These are phyloP conservation scores for Solanum virginianum DNA, from an alignment of 257 asterid genomes.

Conservation along the genomic window DNA sequence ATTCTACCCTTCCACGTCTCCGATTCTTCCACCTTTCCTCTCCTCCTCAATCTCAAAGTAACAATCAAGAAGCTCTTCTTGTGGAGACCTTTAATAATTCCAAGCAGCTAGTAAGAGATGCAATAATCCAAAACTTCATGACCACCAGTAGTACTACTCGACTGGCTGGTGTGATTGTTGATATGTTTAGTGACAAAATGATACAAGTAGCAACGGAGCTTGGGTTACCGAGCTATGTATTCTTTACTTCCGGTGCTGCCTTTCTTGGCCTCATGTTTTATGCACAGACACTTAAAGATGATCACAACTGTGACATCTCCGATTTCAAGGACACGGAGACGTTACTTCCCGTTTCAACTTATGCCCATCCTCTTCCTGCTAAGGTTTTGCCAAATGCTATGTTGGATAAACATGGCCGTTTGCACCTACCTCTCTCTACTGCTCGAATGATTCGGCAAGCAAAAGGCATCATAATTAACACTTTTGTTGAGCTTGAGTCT, in stretches of 20 bases:
- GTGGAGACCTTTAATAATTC: not conserved
- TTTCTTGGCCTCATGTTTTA: constrained; percentile 8
- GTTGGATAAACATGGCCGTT: constrained; percentile 1
- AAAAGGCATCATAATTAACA: constrained; percentile 32
- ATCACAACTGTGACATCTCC: constrained; percentile 2
- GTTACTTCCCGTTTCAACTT: constrained; percentile 8
- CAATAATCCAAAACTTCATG: not conserved
- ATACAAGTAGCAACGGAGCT: constrained; percentile 28
- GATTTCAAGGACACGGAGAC: not conserved
- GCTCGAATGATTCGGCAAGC: not conserved
- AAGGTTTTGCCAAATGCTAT: constrained; percentile 5
- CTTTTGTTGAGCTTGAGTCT: constrained; percentile 34
- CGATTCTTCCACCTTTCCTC: not conserved
- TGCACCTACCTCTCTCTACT: not conserved
- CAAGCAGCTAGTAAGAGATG: not conserved
- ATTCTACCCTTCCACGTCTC: constrained; percentile 5
- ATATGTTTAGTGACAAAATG: constrained; percentile 27
- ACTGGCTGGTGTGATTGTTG: constrained; percentile 16
- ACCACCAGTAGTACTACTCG: not conserved
- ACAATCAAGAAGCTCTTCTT: not conserved
- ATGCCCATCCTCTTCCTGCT: constrained; percentile 12
- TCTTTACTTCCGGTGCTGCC: constrained; percentile 28
- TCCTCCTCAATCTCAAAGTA: not conserved
- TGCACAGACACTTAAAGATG: not conserved
- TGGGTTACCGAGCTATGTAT: constrained; percentile 16